Evolutionary conservation across 1,139 yeast species (phyloP), one percentile per base, ranked within the genome.

Genomic region (Lodderomyces margitis): DNA sequence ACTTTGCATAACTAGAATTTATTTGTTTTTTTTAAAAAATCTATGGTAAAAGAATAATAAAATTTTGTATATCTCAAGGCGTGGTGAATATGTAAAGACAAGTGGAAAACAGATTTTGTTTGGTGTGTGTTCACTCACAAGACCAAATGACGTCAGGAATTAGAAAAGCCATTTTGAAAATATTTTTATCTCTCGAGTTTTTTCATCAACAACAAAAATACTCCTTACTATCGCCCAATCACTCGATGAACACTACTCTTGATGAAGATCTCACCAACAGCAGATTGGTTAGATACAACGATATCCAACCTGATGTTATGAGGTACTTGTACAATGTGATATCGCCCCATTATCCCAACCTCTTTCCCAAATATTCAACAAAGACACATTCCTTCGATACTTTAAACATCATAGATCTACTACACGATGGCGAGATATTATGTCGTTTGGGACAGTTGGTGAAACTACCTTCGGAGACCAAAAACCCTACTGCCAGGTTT

Each of bases 1-100:
- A 89, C 96, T 71, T 78, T 92, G 64, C 96, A 88, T 78, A 88
- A 88, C 37, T 56, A 57, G 14, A 16, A 9, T n/a, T 25, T n/a
- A 4, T 6, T 25, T 12, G 16, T 25, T 4, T 25, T 4, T n/a
- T 12, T 15, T n/a, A n/a, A 12, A 25, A 25, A 25, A 25, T 6
- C n/a, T 12, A 7, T 12, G n/a, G 30, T 27, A 27, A 3, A 14
- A 5, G 15, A 25, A 12, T 25, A 25, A 25, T n/a, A n/a, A n/a
- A n/a, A n/a, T n/a, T n/a, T n/a, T n/a, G n/a, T n/a, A n/a, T n/a
- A n/a, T n/a, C n/a, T n/a, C n/a, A n/a, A n/a, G n/a, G n/a, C n/a
- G n/a, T n/a, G n/a, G n/a, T n/a, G n/a, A n/a, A n/a, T n/a, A n/a
- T n/a, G n/a, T n/a, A n/a, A n/a, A n/a, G n/a, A n/a, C n/a, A n/a